Evolutionary conservation across 352 stramenopile species (phyloP), one percentile per base, ranked within the genome.

Genomic region (Phytophthora meadii): DNA sequence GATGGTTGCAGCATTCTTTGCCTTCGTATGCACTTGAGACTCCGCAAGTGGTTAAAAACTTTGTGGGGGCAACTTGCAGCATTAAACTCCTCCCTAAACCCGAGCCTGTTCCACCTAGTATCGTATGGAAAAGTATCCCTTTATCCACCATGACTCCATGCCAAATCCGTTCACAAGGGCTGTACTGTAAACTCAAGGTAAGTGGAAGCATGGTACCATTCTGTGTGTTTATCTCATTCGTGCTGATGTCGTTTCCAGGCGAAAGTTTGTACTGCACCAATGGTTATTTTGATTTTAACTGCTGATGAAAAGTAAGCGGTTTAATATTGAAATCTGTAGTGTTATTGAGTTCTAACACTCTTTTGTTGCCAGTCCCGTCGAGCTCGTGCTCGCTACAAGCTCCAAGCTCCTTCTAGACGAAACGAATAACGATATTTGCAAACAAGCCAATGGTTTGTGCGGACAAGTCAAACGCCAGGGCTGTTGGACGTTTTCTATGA

Each of bases 121-220:
- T 65, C 30, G 17, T 25, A 14, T 89, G 81, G 81, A 24, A 68
- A 4, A 45, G 47, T 3, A 74, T 88, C 2, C 70, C 71, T 5
- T 59, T 88, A 5, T 66, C 67, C 12, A 49, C 61, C 4, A 64
- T 89, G 9, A 54, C 62, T n/a, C 76, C 78, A 3, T 79, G 69
- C 42, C 58, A 65, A 12, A 50, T 85, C n/a, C 51, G 40, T 4
- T 39, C 45, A 6, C 68, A 68, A 10, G 64, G 76, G 0, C 64
- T 81, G 49, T 83, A 79, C 56, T 78, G 78, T 17, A 76, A 86
- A 30, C 54, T 89, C 14, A 81, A 85, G 52, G 65, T 81, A 37
- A 39, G 37, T 41, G 24, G 9, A 44, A 36, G 8, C 30, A 9
- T 34, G 8, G 10, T 34, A 10, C 22, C 47, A 8, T 19, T n/a